These are phyloP conservation scores for Trichoderma hamatum DNA, from an alignment of 2,329 filamentous ascomycete genomes.

Conservation along the genomic window DNA sequence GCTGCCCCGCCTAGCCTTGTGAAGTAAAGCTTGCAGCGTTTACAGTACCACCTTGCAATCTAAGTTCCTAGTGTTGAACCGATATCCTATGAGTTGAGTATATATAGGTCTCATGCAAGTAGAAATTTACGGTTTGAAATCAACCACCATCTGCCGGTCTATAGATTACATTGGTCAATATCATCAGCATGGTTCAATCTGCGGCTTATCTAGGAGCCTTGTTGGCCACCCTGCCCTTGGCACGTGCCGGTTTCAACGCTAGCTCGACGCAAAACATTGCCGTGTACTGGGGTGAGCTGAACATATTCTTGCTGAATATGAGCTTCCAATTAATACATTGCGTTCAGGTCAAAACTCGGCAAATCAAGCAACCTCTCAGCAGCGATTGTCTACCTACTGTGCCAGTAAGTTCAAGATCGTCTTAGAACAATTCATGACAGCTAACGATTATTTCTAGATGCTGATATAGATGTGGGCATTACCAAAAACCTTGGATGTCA, in stretches of 20 bases:
- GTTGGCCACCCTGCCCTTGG: slow-evolving; percentile 37
- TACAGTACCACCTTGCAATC: not conserved
- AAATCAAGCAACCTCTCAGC: slow-evolving; percentile 54
- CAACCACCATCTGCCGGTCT: not conserved
- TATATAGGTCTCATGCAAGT: not conserved
- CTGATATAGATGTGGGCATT: not conserved
- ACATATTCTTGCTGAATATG: not conserved
- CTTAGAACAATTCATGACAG: not conserved
- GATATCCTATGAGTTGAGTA: not conserved
- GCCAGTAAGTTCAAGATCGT: slow-evolving; percentile 47
- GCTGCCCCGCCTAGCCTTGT: slow-evolving; percentile 1
- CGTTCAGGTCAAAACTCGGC: slow-evolving; percentile 62
- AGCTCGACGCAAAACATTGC: slow-evolving; percentile 58
- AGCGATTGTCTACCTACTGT: slow-evolving; percentile 62
- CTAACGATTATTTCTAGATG: not conserved
- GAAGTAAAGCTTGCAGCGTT: slow-evolving; percentile 3
- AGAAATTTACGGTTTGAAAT: not conserved
- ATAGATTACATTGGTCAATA: not conserved
- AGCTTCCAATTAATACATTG: not conserved
- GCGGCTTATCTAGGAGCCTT: slow-evolving; percentile 30
- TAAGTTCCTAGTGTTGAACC: not conserved
- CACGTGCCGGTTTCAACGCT: slow-evolving; percentile 49
- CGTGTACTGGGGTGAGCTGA: slow-evolving; percentile 64
- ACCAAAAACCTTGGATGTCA: not conserved
- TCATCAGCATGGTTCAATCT: slow-evolving; percentile 21